These are phyloP conservation scores for Arthonia radiata DNA, from an alignment of 495 filamentous ascomycete species.

Conservation along the genomic window DNA sequence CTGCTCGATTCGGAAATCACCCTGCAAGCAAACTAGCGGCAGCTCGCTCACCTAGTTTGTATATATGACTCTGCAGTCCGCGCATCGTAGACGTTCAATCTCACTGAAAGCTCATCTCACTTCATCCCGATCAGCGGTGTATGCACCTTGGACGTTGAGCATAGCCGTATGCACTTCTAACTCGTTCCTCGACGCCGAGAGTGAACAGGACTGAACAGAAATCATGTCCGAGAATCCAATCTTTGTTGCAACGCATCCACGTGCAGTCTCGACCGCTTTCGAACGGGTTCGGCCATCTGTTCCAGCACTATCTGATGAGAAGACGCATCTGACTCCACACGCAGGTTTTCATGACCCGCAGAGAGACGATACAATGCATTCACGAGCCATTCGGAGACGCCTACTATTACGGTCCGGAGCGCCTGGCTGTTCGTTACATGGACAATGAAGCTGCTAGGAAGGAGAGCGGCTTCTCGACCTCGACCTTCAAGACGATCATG, in stretches of 20 bases:
- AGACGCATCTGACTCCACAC: constrained; percentile 1
- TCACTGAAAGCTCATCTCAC: no score
- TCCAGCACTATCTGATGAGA: neutral
- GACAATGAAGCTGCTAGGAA: constrained; percentile 41
- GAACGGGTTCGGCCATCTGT: constrained; percentile 40
- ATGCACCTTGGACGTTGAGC: no score
- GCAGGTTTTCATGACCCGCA: constrained; percentile 87
- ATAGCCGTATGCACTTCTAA: no score
- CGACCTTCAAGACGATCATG: constrained; percentile 54
- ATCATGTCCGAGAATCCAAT: constrained; percentile 58
- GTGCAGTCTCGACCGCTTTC: constrained; percentile 87
- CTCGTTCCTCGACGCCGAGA: no score
- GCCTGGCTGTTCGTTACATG: constrained; percentile 50
- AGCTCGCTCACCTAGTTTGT: no score
- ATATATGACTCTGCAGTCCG: no score
- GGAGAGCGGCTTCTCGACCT: constrained; percentile 48
- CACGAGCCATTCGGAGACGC: constrained; percentile 95
- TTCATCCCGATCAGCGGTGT: no score
- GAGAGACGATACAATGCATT: constrained; percentile 50
- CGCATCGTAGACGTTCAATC: no score
- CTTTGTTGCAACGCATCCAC: constrained; percentile 79
- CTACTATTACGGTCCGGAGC: constrained; percentile 84
- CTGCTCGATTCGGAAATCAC: no score
- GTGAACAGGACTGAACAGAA: no score
- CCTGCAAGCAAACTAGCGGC: no score